Conservation (phyloP, 1,284 basidiomycete species). For the Malassezia nana region DNA sequence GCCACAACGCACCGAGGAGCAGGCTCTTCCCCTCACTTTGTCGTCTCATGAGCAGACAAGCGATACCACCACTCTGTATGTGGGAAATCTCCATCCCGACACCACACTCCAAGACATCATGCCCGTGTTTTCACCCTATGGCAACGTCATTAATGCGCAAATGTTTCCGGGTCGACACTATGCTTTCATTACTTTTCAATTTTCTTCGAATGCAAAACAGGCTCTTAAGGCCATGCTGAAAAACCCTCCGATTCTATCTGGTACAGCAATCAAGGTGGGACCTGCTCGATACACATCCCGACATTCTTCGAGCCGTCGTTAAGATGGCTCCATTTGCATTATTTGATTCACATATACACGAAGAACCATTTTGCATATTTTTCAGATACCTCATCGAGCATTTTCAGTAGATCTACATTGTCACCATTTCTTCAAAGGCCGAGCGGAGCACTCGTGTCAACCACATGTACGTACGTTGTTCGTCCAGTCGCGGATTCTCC, state of each 20-base stretch:
- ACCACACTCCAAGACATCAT: slow-evolving; percentile 90
- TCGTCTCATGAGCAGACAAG: slow-evolving; percentile 53
- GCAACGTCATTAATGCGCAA: slow-evolving; percentile 58
- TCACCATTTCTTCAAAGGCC: not conserved
- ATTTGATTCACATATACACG: not conserved
- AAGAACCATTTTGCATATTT: not conserved
- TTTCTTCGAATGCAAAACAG: not conserved
- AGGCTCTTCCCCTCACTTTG: slow-evolving; percentile 49
- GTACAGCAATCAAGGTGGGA: not conserved
- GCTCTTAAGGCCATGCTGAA: not conserved
- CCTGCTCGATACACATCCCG: slow-evolving; percentile 5
- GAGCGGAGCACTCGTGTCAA: not conserved
- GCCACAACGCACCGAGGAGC: slow-evolving; percentile 50
- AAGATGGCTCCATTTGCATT: not conserved
- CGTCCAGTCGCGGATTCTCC: not conserved
- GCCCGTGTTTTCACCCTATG: slow-evolving; percentile 89
- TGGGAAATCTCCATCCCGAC: slow-evolving; percentile 93
- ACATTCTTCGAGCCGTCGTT: not conserved
- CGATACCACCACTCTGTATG: slow-evolving; percentile 91
- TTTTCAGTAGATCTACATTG: not conserved
- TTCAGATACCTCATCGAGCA: not conserved
- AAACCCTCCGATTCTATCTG: not conserved
- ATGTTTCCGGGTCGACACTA: slow-evolving; percentile 5
- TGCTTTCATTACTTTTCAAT: slow-evolving; percentile 12
- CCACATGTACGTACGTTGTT: not conserved